phyloP scores from a whole-genome alignment of 345 rosid genomes.

The Acer campestre region DNA sequence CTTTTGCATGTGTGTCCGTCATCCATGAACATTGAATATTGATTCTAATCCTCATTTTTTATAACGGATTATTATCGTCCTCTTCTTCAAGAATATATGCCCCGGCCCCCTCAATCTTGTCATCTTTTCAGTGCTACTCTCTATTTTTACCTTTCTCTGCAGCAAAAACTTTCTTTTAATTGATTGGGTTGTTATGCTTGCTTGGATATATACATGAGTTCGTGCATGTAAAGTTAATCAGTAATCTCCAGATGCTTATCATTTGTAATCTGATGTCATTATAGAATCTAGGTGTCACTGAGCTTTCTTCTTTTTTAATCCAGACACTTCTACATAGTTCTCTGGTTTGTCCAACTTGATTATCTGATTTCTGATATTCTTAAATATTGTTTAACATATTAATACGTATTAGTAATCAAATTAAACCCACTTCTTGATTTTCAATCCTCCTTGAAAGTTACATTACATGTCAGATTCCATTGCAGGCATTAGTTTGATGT shows the following conservation, averaged over 20 bases:
- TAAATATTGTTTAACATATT: too few relatives aligned
- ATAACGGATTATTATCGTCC: not conserved
- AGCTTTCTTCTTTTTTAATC: not conserved
- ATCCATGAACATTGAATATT: not conserved
- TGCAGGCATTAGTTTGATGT: not conserved
- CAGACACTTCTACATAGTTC: not conserved
- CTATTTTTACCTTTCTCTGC: not conserved
- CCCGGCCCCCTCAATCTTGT: not conserved
- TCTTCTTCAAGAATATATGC: not conserved
- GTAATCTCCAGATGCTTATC: not conserved
- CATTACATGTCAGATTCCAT: not conserved
- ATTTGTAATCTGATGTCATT: not conserved
- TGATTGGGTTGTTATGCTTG: not conserved
- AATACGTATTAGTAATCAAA: not conserved
- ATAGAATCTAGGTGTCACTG: not conserved
- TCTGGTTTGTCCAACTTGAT: not conserved
- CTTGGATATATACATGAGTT: not conserved
- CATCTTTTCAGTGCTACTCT: not conserved
- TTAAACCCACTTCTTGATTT: not conserved
- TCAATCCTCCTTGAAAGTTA: not conserved
- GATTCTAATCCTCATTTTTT: not conserved
- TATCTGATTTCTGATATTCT: too few relatives aligned
- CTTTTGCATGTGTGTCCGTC: not conserved
- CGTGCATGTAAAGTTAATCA: not conserved
- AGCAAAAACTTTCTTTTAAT: not conserved